Conservation (phyloP, 805 yeast genomes). For the Candida tallmaniae region DNA sequence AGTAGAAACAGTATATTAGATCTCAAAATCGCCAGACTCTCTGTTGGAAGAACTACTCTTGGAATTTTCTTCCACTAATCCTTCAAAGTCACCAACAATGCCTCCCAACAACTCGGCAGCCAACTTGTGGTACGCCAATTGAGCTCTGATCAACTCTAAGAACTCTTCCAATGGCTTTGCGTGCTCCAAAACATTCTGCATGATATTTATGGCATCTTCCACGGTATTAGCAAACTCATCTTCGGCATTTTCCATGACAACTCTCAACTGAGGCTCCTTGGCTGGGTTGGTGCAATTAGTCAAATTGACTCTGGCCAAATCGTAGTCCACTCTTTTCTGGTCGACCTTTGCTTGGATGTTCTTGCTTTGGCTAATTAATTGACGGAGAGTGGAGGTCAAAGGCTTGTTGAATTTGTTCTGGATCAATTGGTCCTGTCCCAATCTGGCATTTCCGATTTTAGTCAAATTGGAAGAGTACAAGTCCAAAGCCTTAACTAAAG, state of each 20-base stretch:
- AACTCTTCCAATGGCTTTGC: constrained; percentile 66
- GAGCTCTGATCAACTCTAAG: constrained; percentile 69
- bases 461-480: constrained; percentile 66
- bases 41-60: constrained; percentile 16
- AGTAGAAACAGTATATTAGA: constrained; percentile 12
- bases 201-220: constrained; percentile 77
- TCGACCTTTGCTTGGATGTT: constrained; percentile 71
- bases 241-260: constrained; percentile 77
- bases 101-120: constrained; percentile 64
- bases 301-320: constrained; percentile 59
- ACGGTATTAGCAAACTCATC: constrained; percentile 88
- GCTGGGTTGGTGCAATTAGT: constrained; percentile 37
- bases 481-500: constrained; percentile 59
- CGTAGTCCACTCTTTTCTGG: constrained; percentile 73
- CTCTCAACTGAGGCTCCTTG: constrained; percentile 69
- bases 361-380: constrained; percentile 57
- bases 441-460: constrained; percentile 75
- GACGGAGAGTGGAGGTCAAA: constrained; percentile 56
- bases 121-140: constrained; percentile 73
- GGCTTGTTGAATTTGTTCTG: constrained; percentile 65
- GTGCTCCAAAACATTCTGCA: constrained; percentile 74
- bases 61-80: constrained; percentile 46
- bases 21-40: constrained; percentile 32
- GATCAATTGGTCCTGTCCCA: constrained; percentile 76
- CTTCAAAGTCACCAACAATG: constrained; percentile 61